Percentiles rank a stretch among this genome's conserved stretches.
Evolutionary conservation across 345 rosid genomes (phyloP).

Genomic region (Moricandia arvensis): DNA sequence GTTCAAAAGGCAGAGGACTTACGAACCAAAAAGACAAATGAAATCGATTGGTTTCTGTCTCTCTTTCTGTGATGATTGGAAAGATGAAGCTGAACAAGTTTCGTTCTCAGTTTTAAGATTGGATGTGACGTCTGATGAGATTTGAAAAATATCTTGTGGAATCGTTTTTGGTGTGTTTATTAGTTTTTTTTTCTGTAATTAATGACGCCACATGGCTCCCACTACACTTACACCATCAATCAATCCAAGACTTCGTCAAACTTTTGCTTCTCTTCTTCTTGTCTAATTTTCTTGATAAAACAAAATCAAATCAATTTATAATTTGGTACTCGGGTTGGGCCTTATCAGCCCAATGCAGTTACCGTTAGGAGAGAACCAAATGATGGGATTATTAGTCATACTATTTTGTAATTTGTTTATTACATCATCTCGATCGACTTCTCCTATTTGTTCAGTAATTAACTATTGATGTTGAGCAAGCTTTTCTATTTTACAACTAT

Average conservation of each 20-base stretch:
- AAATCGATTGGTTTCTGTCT: background rate
- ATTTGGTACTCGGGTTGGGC: background rate
- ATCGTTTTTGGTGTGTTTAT: slow-evolving; percentile 2
- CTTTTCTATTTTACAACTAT: no score
- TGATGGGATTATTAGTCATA: background rate
- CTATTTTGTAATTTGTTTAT: no score
- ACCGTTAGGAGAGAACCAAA: background rate
- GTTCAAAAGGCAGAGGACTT: slow-evolving; percentile 4
- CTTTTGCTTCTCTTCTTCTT: background rate
- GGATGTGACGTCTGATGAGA: slow-evolving; percentile 14
- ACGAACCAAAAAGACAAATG: slow-evolving; percentile 17
- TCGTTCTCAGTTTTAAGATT: slow-evolving; percentile 22
- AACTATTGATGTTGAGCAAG: no score
- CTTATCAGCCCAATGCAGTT: background rate
- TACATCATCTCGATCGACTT: no score
- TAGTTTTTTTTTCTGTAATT: background rate
- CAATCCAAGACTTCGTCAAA: slow-evolving; percentile 4
- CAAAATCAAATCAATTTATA: background rate
- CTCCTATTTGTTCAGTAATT: no score
- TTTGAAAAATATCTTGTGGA: background rate
- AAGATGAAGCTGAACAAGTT: background rate
- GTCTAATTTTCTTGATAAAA: background rate
- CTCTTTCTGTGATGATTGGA: slow-evolving; percentile 4
- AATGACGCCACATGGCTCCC: slow-evolving; percentile 25
- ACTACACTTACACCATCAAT: background rate